phyloP scores from a whole-genome alignment of 2,329 filamentous ascomycete genomes.

The Fusarium ambrosium region DNA sequence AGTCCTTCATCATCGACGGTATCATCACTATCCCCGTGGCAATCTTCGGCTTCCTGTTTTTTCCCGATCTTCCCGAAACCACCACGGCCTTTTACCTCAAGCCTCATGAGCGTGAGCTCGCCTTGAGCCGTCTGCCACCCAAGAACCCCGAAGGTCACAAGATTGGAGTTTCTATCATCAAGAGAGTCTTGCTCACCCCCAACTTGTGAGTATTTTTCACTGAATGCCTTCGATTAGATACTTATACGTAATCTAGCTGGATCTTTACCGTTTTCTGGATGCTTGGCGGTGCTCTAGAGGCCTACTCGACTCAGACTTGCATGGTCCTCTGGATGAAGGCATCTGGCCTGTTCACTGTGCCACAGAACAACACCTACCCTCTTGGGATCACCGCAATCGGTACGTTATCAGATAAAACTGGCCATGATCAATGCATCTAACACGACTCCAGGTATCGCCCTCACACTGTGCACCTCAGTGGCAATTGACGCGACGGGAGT shows the following conservation, averaged over 20 bases:
- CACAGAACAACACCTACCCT: constrained; percentile 55
- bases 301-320: constrained; percentile 42
- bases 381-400: constrained; percentile 50
- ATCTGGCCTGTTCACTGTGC: constrained; percentile 43
- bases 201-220: constrained; percentile 36
- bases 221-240: not conserved
- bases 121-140: constrained; percentile 52
- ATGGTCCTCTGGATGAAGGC: constrained; percentile 50
- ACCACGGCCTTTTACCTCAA: constrained; percentile 53
- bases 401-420: not conserved
- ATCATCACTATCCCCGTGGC: constrained; percentile 57
- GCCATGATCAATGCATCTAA: not conserved
- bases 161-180: constrained; percentile 41
- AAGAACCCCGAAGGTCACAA: constrained; percentile 45
- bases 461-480: constrained; percentile 51
- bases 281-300: constrained; percentile 53
- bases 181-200: constrained; percentile 31
- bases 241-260: constrained; percentile 26
- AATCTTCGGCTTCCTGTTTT: constrained; percentile 63
- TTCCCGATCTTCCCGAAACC: constrained; percentile 63
- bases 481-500: constrained; percentile 54
- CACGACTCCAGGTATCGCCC: not conserved
- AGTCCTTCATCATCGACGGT: not conserved
- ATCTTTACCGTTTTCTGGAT: constrained; percentile 54
- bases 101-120: constrained; percentile 55